Percentiles rank a stretch among this genome's conserved stretches.
These are phyloP conservation scores for Ophiostoma australiae DNA, from an alignment of 2,329 filamentous ascomycete species.

Conservation along the genomic window DNA sequence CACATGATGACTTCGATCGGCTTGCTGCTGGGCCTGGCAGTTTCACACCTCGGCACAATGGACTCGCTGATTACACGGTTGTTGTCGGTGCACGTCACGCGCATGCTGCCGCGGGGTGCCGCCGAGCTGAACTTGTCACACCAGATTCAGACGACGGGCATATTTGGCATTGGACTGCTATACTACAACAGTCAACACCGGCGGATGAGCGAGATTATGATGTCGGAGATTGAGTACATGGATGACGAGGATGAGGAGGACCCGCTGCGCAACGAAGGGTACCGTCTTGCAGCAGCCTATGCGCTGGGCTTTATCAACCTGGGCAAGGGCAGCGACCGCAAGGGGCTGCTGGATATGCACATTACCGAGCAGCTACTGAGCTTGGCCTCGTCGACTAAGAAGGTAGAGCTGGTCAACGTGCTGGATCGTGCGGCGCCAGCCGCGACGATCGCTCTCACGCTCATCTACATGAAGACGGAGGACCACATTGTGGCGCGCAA, in stretches of 20 bases:
- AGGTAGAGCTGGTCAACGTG: constrained; percentile 86
- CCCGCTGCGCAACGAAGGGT: constrained; percentile 86
- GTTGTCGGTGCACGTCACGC: constrained; percentile 89
- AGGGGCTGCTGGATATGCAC: constrained; percentile 87
- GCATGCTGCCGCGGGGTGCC: constrained; percentile 86
- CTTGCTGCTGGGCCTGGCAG: constrained; percentile 83
- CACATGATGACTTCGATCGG: constrained; percentile 99
- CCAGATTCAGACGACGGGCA: constrained; percentile 87
- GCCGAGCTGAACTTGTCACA: constrained; percentile 92
- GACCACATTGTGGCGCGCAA: constrained; percentile 82
- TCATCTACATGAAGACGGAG: constrained; percentile 97
- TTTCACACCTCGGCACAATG: constrained; percentile 95
- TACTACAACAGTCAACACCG: constrained; percentile 96
- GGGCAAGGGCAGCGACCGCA: constrained; percentile 80
- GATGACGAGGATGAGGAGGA: constrained; percentile 79
- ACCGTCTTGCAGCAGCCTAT: constrained; percentile 88
- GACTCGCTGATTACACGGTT: constrained; percentile 90
- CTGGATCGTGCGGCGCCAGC: constrained; percentile 88
- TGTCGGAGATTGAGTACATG: constrained; percentile 91
- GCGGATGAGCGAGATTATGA: constrained; percentile 98
- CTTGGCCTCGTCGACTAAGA: constrained; percentile 82
- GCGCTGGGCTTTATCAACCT: constrained; percentile 92
- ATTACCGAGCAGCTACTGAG: constrained; percentile 82
- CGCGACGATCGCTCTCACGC: constrained; percentile 81
- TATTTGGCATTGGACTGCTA: constrained; percentile 93